Percentiles rank a stretch among this genome's conserved stretches.
Conservation (phyloP, 2,329 filamentous ascomycete genomes). For the Thermochaetoides dissita region DNA sequence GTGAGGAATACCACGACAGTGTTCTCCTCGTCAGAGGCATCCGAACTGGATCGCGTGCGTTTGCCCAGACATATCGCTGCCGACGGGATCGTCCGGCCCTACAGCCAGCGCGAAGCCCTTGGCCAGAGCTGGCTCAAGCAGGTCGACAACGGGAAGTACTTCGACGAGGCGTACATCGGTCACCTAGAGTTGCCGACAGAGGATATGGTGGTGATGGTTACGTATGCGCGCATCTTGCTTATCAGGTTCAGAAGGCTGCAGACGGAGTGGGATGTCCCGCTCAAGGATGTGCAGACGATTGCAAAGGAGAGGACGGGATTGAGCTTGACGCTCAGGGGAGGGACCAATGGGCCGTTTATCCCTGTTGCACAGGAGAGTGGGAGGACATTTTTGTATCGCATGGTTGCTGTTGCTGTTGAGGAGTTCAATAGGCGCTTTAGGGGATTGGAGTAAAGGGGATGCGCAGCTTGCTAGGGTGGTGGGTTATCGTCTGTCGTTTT, state of each 20-base stretch:
- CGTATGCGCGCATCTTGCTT: slow-evolving; percentile 74
- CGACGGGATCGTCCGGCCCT: slow-evolving; percentile 88
- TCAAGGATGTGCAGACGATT: slow-evolving; percentile 95
- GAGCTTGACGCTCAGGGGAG: slow-evolving; percentile 75
- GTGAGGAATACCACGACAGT: slow-evolving; percentile 98
- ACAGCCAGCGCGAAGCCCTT: slow-evolving; percentile 85
- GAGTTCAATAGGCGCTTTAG: slow-evolving; percentile 52
- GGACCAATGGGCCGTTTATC: slow-evolving; percentile 86
- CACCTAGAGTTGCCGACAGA: slow-evolving; percentile 83
- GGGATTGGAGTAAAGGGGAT: slow-evolving; percentile 20
- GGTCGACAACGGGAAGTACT: slow-evolving; percentile 91
- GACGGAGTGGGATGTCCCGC: slow-evolving; percentile 88
- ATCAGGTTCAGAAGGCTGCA: slow-evolving; percentile 74
- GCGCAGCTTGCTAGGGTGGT: too few species aligned
- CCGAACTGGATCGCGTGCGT: slow-evolving; percentile 88
- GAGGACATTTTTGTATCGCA: slow-evolving; percentile 48
- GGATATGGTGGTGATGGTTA: slow-evolving; percentile 82
- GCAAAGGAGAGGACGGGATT: slow-evolving; percentile 92
- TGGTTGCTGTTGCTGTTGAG: slow-evolving; percentile 51
- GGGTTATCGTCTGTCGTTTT: too few species aligned
- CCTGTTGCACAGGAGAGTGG: slow-evolving; percentile 80
- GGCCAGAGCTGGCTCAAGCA: slow-evolving; percentile 99
- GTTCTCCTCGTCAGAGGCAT: slow-evolving; percentile 55
- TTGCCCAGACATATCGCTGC: slow-evolving; percentile 80
- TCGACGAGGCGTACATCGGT: slow-evolving; percentile 93